A percentile compares a stretch with the other conserved stretches of the same genome.
Evolutionary conservation across 495 filamentous ascomycete species (phyloP).

Genomic region (Penicillium ochrochloron): DNA sequence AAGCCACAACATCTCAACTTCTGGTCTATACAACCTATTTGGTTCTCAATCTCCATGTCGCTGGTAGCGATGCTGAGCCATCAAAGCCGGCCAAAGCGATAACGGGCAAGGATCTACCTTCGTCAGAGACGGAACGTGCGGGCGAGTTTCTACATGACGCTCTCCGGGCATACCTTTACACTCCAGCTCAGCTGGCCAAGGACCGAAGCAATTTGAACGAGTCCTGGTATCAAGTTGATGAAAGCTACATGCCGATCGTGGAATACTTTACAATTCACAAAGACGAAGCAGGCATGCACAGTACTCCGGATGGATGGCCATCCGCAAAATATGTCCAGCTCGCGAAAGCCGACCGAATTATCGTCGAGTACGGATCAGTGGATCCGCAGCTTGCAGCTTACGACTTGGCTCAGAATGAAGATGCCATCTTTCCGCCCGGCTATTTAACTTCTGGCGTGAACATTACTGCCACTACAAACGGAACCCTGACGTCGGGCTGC

Average conservation of each 20-base stretch:
- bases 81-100: slow-evolving; percentile 44
- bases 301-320: slow-evolving; percentile 67
- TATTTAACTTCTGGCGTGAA: slow-evolving; percentile 40
- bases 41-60: slow-evolving; percentile 64
- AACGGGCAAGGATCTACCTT: slow-evolving; percentile 41
- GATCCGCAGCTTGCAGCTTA: slow-evolving; percentile 62
- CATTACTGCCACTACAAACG: slow-evolving; percentile 34
- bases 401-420: slow-evolving; percentile 47
- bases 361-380: slow-evolving; percentile 58
- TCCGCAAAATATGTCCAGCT: slow-evolving; percentile 60
- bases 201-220: slow-evolving; percentile 61
- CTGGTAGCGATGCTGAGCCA: slow-evolving; percentile 45
- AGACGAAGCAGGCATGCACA: slow-evolving; percentile 40
- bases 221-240: slow-evolving; percentile 59
- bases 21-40: slow-evolving; percentile 53
- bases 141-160: slow-evolving; percentile 43
- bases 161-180: slow-evolving; percentile 58
- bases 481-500: slow-evolving; percentile 54
- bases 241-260: slow-evolving; percentile 49
- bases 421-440: slow-evolving; percentile 48
- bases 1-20: slow-evolving; percentile 49
- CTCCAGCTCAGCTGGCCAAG: slow-evolving; percentile 45
- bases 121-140: slow-evolving; percentile 30
- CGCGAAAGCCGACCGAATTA: slow-evolving; percentile 50
- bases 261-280: slow-evolving; percentile 56